Evolutionary conservation across 2,329 filamentous ascomycete genomes (phyloP).

Genomic region (Neonectria magnoliae): DNA sequence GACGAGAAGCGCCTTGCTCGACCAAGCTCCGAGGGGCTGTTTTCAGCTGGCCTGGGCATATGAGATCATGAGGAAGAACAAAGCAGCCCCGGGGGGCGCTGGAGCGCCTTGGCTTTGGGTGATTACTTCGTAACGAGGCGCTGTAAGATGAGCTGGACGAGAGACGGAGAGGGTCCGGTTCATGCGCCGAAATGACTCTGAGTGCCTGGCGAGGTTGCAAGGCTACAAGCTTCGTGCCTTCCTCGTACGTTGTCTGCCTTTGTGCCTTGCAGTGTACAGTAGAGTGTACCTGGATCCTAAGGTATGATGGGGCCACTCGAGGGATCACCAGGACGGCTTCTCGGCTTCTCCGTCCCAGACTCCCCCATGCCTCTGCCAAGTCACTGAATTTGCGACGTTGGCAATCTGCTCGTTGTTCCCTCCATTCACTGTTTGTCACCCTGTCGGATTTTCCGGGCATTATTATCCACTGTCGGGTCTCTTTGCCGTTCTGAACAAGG

Average conservation of each 20-base stretch:
- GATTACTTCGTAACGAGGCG: conserved; percentile 3
- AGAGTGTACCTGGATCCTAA: conserved; percentile 2
- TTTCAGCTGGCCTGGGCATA: conserved; percentile 9
- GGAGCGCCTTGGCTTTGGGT: conserved; percentile 6
- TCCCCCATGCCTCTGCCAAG: conserved; percentile 15
- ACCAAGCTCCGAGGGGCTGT: conserved; percentile 3
- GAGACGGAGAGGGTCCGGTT: conserved; percentile 20
- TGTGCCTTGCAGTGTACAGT: background rate
- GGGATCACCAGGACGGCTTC: conserved; percentile 1
- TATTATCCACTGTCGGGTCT: background rate
- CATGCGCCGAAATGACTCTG: conserved; percentile 31
- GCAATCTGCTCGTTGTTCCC: conserved; percentile 6
- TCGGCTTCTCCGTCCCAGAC: conserved; percentile 4
- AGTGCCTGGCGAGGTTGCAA: too few relatives aligned
- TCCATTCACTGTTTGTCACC: conserved; percentile 8
- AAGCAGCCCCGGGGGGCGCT: background rate
- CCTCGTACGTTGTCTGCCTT: background rate
- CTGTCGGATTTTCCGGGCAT: background rate
- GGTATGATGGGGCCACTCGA: background rate
- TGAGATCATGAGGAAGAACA: background rate
- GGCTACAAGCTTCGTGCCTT: background rate
- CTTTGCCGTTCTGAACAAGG: background rate
- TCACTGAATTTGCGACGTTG: conserved; percentile 17
- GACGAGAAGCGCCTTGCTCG: conserved; percentile 13
- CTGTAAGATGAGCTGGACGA: conserved; percentile 13